Conservation (phyloP, 371 early-diverging fungal species). For the Mortierella sp. region DNA sequence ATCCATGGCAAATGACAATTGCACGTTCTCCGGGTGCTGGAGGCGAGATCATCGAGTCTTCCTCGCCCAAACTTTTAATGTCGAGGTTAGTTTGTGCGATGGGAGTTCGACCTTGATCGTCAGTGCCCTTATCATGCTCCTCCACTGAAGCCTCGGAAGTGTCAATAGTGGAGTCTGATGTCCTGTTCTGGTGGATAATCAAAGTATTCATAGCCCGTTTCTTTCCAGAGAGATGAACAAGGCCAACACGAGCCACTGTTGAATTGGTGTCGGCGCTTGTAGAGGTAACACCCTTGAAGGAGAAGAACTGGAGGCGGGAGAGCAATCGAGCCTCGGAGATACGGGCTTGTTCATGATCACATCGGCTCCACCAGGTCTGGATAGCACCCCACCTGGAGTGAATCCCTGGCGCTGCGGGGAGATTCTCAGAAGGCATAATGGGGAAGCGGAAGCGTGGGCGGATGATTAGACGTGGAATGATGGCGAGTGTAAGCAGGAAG, state of each 20-base stretch:
- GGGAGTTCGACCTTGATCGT: constrained; percentile 51
- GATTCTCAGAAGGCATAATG: constrained; percentile 44
- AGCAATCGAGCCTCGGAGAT: constrained; percentile 50
- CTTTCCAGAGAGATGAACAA: constrained; percentile 57
- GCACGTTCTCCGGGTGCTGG: constrained; percentile 55
- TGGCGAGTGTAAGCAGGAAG: constrained; percentile 7
- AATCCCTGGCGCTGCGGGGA: constrained; percentile 47
- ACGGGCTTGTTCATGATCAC: constrained; percentile 39
- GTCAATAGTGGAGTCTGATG: constrained; percentile 22
- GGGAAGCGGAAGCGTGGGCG: constrained; percentile 51
- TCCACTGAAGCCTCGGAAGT: constrained; percentile 30
- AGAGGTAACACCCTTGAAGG: constrained; percentile 39
- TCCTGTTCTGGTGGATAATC: constrained; percentile 45
- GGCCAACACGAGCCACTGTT: constrained; percentile 56
- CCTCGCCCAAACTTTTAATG: constrained; percentile 31
- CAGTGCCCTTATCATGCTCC: constrained; percentile 42
- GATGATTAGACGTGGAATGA: constrained; percentile 44
- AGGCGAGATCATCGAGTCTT: constrained; percentile 39
- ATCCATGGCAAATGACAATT: constrained; percentile 92
- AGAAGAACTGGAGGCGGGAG: constrained; percentile 55
- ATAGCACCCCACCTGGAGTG: constrained; percentile 51
- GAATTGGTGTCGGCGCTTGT: constrained; percentile 38
- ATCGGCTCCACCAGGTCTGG: constrained; percentile 52
- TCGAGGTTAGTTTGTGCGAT: constrained; percentile 51
- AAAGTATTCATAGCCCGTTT: constrained; percentile 56